A percentile compares a stretch with the other conserved stretches of the same genome.
Conservation (phyloP, 768 basidiomycete species). For the Suillus paluster region DNA sequence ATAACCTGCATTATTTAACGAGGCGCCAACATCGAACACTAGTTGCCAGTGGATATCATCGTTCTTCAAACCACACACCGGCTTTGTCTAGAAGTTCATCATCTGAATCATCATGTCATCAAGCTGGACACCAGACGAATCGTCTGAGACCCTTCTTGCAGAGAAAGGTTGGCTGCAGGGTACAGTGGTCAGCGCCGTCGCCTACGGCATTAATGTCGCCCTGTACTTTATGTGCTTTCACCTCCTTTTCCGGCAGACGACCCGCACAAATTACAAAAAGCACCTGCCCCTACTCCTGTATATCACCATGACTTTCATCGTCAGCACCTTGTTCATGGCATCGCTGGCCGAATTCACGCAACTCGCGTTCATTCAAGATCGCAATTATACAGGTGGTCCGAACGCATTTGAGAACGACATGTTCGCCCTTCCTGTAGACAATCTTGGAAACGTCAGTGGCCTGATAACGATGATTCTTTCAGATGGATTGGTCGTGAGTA, state of each 20-base stretch:
- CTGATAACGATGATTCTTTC: conserved; percentile 19
- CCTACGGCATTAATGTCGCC: conserved; percentile 18
- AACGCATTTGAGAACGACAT: conserved; percentile 22
- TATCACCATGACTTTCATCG: conserved; percentile 4
- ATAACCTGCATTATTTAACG: no score
- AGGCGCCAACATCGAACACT: no score
- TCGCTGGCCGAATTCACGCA: conserved; percentile 26
- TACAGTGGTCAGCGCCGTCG: conserved; percentile 9
- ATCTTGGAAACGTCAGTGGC: conserved; percentile 17
- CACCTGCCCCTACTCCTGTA: conserved; percentile 5
- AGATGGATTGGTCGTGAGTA: conserved; percentile 22
- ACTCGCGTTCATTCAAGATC: conserved; percentile 35
- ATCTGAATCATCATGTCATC: background rate
- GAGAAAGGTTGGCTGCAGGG: conserved; percentile 4
- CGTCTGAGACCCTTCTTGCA: background rate
- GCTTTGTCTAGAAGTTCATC: background rate
- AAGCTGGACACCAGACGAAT: conserved; percentile 2
- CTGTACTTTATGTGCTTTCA: conserved; percentile 11
- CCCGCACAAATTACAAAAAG: background rate
- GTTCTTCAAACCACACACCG: no score
- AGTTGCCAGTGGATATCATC: no score
- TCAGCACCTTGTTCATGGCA: conserved; percentile 28
- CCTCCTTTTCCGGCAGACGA: background rate
- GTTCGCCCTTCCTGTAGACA: conserved; percentile 26
- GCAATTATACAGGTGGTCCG: conserved; percentile 38